These are phyloP conservation scores for Xylariales sp. DNA, from an alignment of 2,329 filamentous ascomycete genomes.

Conservation along the genomic window DNA sequence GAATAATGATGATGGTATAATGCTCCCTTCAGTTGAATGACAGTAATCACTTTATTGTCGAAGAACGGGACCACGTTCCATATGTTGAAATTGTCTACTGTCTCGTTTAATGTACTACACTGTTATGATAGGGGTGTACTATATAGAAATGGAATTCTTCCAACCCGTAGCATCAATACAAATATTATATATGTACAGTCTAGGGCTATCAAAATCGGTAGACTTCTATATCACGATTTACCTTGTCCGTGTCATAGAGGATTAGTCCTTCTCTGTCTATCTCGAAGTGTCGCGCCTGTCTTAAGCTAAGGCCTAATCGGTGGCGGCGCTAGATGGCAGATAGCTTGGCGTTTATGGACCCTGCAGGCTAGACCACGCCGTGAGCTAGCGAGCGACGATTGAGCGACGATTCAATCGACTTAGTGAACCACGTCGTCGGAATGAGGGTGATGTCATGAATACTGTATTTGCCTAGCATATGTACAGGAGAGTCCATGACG, in stretches of 20 bases:
- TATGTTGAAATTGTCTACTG: not conserved
- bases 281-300: not conserved
- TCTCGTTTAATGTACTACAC: not conserved
- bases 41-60: not conserved
- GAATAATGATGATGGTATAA: not conserved
- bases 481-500: not conserved
- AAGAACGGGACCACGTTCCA: not conserved
- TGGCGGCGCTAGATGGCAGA: not conserved
- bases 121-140: not conserved
- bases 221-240: too few species aligned
- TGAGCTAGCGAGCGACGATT: not conserved
- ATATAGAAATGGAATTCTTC: too few species aligned
- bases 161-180: not conserved
- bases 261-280: not conserved
- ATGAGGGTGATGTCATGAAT: slow-evolving; percentile 13
- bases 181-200: not conserved
- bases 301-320: too few species aligned
- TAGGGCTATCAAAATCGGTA: not conserved
- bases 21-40: not conserved
- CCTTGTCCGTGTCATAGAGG: not conserved
- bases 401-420: not conserved
- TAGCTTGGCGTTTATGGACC: not conserved
- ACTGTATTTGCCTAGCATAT: not conserved
- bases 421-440: slow-evolving; percentile 2
- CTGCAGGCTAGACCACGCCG: not conserved